Base-by-base conservation (phyloP, 2,329 filamentous ascomycete species). In the Dryadomyces quercivorus region DNA sequence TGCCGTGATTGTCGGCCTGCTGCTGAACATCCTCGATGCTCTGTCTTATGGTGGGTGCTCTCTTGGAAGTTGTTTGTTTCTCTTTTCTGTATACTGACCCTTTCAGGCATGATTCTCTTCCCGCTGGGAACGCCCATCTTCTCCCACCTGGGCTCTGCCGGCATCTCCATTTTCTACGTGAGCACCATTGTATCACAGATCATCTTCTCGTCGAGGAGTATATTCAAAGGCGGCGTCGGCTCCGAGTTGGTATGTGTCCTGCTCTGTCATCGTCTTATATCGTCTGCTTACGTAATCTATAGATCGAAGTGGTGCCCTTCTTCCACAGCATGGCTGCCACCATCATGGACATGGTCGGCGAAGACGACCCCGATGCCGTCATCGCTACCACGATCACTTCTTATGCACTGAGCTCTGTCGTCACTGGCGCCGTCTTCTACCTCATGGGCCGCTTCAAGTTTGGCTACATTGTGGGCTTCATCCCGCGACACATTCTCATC, bases 111-210 rank as follows among this genome's bases (percentile, higher is more conserved):
- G 86, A 95, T 96, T 63, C 72, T 98, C 13, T 98, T 98, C 61
- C 93, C 93, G 0, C 76, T 98, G 0, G 91, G 92, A 7, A 86
- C 88, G 59, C 82, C 88, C 8, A 78, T 95, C 20, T 98, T 98
- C 66, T 81, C 85, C 31, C 79, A 85, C 58, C 80, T 97, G 7
- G 93, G 92, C 1, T 85, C 92, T 0, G 92, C 95, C 55, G 93
- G 93, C 22, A 95, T 98, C 55, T 95, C 93, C 0, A 96, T 98
- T 70, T 98, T 97, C 72, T 98, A 97, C 67, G 88, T 98, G 61
- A 96, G 91, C 75, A 96, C 91, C 55, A 95, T 98, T 59, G 80
- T 97, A 44, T 87, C 93, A 0, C 93, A 98, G 66, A 69, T 98
- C 52, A 86, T 89, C 16, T 97, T 92, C 66, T 96, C 92, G 0